These are phyloP conservation scores for Fusarium keratoplasticum DNA, from an alignment of 2,329 filamentous ascomycete species.

Conservation along the genomic window DNA sequence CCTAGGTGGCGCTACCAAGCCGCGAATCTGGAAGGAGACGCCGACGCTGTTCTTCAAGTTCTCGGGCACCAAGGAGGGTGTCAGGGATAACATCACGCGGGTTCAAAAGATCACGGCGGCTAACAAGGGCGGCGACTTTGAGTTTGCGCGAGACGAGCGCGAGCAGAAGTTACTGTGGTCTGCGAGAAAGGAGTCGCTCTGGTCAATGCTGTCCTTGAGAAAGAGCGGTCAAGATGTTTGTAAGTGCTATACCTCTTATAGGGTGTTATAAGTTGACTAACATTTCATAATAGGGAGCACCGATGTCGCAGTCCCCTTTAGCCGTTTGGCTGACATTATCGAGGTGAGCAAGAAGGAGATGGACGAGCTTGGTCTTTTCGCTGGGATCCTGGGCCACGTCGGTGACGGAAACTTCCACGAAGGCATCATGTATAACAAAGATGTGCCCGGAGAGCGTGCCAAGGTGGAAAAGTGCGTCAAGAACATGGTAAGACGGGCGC, in stretches of 20 bases:
- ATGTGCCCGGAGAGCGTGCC: slow-evolving; percentile 74
- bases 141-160: slow-evolving; percentile 77
- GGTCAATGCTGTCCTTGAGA: slow-evolving; percentile 80
- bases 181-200: slow-evolving; percentile 84
- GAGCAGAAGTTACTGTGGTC: slow-evolving; percentile 85
- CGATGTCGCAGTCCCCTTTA: slow-evolving; percentile 86
- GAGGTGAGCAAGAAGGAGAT: slow-evolving; percentile 91
- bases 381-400: slow-evolving; percentile 88
- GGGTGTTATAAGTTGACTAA: neutral
- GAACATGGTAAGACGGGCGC: slow-evolving; percentile 88
- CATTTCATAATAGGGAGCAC: slow-evolving; percentile 70
- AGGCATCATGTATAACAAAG: slow-evolving; percentile 87
- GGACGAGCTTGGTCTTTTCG: slow-evolving; percentile 86
- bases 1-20: slow-evolving; percentile 75
- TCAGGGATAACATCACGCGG: slow-evolving; percentile 78
- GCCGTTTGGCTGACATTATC: slow-evolving; percentile 77
- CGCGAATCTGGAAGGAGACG: slow-evolving; percentile 77
- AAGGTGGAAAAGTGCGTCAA: slow-evolving; percentile 86
- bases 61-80: slow-evolving; percentile 80
- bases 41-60: slow-evolving; percentile 90
- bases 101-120: slow-evolving; percentile 75
- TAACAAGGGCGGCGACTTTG: slow-evolving; percentile 75
- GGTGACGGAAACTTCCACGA: slow-evolving; percentile 97
- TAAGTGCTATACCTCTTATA: slow-evolving; percentile 46
- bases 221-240: slow-evolving; percentile 76